Evolutionary conservation across 345 rosid species (phyloP), one percentile per base, ranked within the genome.

Genomic region (Bruguiera gymnorhiza): DNA sequence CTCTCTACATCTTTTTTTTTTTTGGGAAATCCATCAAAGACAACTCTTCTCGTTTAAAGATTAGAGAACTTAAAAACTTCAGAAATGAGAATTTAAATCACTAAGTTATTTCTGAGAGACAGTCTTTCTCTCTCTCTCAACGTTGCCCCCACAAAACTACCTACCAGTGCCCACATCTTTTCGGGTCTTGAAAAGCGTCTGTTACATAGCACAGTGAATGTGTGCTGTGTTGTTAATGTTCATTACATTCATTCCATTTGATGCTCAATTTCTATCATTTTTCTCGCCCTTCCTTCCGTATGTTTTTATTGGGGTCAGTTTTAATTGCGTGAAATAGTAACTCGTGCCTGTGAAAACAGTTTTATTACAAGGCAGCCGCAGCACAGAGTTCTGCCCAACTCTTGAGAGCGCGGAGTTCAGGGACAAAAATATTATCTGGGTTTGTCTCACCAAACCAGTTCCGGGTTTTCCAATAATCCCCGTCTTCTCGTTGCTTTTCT

Each of bases 401-500:
- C 21, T 69, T 73, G 73, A 54, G 68, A 70, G 76, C 69, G 48
- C 58, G 34, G 24, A 34, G 13, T 71, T 51, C 30, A 20, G 32
- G 57, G 56, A 53, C 62, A 48, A 70, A 16, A 27, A 23, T 29
- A 29, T 51, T 32, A 7, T 51, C 30, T 62, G 69, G 66, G 63
- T 61, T 77, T 18, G 39, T 71, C 67, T 39, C 75, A 65, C 71
- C 68, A 43, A 68, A 73, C 71, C 69, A 46, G 36, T 68, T 76
- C 68, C 74, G 71, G 66, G 66, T 60, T 76, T 34, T 60, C 19
- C 26, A 18, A 19, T 31, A 32, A 67, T 37, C 43, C 59, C 39
- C 54, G 2, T 34, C 71, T 62, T 26, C 69, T 68, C 70, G 63
- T 82, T 80, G 81, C 81, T 80, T 80, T 53, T 72, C 48, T 75